Percentiles rank a stretch among this genome's conserved stretches.
These are phyloP conservation scores for Sclerotinia subarctica DNA, from an alignment of 2,329 filamentous ascomycete species.

Conservation along the genomic window DNA sequence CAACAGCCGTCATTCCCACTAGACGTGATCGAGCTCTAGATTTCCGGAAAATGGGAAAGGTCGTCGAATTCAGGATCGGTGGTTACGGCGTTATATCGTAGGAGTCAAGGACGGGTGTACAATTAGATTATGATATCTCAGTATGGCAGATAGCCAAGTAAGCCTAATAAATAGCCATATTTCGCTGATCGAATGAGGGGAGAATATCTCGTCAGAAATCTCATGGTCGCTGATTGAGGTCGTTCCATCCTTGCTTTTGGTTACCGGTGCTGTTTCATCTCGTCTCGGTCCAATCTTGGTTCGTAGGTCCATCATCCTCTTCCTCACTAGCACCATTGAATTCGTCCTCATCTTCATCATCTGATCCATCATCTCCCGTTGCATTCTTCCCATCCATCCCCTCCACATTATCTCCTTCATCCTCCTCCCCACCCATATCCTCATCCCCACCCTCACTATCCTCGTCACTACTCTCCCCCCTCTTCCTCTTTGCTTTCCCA, in stretches of 20 bases:
- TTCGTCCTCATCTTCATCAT: neutral
- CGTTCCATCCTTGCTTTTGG: neutral
- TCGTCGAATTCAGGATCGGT: neutral
- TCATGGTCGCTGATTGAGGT: too few species aligned
- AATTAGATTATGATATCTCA: slow-evolving; percentile 14
- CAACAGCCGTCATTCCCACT: slow-evolving; percentile 27
- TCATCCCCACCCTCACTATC: slow-evolving; percentile 32
- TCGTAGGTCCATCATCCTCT: neutral
- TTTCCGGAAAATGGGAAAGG: neutral
- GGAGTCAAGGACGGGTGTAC: slow-evolving; percentile 16
- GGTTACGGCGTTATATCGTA: slow-evolving; percentile 22
- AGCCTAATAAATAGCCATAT: neutral
- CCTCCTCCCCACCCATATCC: slow-evolving; percentile 27
- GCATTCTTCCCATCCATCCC: slow-evolving; percentile 34
- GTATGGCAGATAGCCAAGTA: slow-evolving; percentile 2
- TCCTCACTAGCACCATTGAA: neutral
- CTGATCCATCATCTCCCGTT: slow-evolving; percentile 27
- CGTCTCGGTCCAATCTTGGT: slow-evolving; percentile 11
- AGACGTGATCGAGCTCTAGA: slow-evolving; percentile 28
- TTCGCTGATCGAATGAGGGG: neutral
- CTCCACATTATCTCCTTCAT: slow-evolving; percentile 34
- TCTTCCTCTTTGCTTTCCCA: slow-evolving; percentile 37
- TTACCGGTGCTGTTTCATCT: neutral
- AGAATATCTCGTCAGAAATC: neutral
- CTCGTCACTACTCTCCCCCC: slow-evolving; percentile 31